A percentile compares a stretch with the other conserved stretches of the same genome.
Evolutionary conservation across 2,329 filamentous ascomycete species (phyloP).

Genomic region (Xylariaceae sp.): DNA sequence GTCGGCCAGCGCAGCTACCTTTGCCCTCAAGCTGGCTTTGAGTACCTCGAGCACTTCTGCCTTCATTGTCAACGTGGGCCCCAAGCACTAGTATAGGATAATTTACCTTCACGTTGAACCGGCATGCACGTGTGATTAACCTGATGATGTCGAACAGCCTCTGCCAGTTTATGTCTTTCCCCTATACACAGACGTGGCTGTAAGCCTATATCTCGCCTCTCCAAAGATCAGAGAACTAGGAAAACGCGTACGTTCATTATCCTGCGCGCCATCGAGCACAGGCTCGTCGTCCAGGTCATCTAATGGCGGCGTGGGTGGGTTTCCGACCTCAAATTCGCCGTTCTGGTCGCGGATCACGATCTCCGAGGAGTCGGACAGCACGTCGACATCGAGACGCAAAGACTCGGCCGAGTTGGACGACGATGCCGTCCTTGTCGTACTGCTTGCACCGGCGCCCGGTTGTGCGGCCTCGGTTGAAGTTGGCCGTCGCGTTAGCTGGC

Average conservation of each 20-base stretch:
- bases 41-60: slow-evolving; percentile 65
- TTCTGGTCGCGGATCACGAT: slow-evolving; percentile 61
- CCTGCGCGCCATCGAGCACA: slow-evolving; percentile 53
- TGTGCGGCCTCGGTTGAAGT: slow-evolving; percentile 31
- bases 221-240: not conserved
- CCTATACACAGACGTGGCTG: slow-evolving; percentile 36
- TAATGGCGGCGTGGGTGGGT: slow-evolving; percentile 49
- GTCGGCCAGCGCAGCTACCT: slow-evolving; percentile 69
- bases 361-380: slow-evolving; percentile 44
- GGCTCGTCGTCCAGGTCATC: slow-evolving; percentile 55
- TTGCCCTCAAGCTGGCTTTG: slow-evolving; percentile 64
- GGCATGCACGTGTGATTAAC: slow-evolving; percentile 51
- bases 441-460: not conserved
- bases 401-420: slow-evolving; percentile 43
- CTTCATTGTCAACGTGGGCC: slow-evolving; percentile 16
- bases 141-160: slow-evolving; percentile 59
- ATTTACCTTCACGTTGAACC: slow-evolving; percentile 61
- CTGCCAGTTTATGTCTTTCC: slow-evolving; percentile 56
- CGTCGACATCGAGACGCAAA: slow-evolving; percentile 46
- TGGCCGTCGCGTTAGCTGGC: slow-evolving; percentile 55
- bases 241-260: slow-evolving; percentile 48
- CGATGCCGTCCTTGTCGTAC: not conserved
- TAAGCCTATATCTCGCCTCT: slow-evolving; percentile 13
- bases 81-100: not conserved
- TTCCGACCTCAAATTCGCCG: slow-evolving; percentile 58